Base-by-base conservation (phyloP, 2,329 filamentous ascomycete species). In the Leptographium galeiforme region DNA sequence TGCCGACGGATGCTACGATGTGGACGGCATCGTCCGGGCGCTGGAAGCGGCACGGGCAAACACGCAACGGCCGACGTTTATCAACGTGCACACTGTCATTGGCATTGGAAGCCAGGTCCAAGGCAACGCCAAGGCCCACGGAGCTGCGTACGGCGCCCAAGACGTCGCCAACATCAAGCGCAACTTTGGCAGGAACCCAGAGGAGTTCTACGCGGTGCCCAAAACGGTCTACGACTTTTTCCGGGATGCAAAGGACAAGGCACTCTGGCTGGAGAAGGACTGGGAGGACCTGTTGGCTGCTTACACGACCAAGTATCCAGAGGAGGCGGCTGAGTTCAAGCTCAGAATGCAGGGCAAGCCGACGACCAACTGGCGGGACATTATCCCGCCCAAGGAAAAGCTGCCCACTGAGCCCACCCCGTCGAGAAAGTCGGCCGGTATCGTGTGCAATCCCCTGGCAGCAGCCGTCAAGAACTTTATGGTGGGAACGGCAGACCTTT, bases 11-110 rank as follows among this genome's bases (percentile, higher is more conserved):
- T 72, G 68, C 60, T 75, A 70, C 55, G 72, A 79, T 47, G 68
- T 81, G 2, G 63, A 67, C 6, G 66, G 63, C 0, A 66, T 77
- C 12, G 71, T 77, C 7, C 51, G 11, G 6, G 46, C 52, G 5
- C n/a, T 57, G 7, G 63, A 68, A 59, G 60, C 2, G 64, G 64
- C 0, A 65, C 58, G 4, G 45, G 50, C 13, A 50, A 54, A 25
- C 25, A 25, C 25, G 25, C 25, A 25, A 25, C 25, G 25, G 30
- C 57, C 58, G 7, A 55, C 53, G 1, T 80, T 82, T 56, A 74
- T 82, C 66, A 81, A 81, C 56, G 66, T 78, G 19, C 70, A 68
- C 3, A 81, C 77, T 0, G 65, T 75, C n/a, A 81, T 81, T 48
- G 77, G 77, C 2, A 52, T 78, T 1, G 75, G 73, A 3, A 77